A percentile compares a stretch with the other conserved stretches of the same genome.
phyloP scores from a whole-genome alignment of 441 rosid genomes.

The Gossypium gossypioides region DNA sequence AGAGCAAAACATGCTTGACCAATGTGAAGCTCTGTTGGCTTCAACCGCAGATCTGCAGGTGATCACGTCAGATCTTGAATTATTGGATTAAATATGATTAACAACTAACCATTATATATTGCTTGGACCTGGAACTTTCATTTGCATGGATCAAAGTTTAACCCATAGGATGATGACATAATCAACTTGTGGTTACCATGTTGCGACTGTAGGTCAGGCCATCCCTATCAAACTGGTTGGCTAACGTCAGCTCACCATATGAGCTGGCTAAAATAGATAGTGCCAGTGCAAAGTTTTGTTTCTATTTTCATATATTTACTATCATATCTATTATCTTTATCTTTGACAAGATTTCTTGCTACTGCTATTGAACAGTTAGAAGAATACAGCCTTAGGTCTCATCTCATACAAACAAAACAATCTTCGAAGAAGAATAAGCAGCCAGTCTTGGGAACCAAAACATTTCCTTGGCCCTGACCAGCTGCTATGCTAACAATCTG shows the following conservation, averaged over 20 bases:
- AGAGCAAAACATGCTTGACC: slow-evolving; percentile 43
- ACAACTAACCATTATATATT: background rate
- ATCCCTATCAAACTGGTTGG: slow-evolving; percentile 5
- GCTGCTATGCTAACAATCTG: slow-evolving; percentile 24
- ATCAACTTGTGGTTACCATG: background rate
- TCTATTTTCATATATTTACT: background rate
- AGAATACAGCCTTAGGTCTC: slow-evolving; percentile 61
- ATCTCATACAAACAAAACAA: slow-evolving; percentile 51
- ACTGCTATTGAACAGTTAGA: slow-evolving; percentile 37
- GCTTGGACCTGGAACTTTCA: background rate
- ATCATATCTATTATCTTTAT: background rate
- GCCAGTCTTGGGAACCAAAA: slow-evolving; percentile 14
- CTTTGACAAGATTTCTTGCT: slow-evolving; percentile 1
- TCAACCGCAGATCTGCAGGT: slow-evolving; percentile 60
- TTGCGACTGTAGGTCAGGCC: background rate
- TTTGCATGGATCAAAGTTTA: background rate
- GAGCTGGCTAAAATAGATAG: background rate
- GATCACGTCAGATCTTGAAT: slow-evolving; percentile 11
- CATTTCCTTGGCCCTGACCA: slow-evolving; percentile 18
- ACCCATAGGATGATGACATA: background rate
- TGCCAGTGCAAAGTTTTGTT: background rate
- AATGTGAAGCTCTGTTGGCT: slow-evolving; percentile 46
- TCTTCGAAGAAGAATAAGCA: slow-evolving; percentile 22
- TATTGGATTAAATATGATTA: background rate
- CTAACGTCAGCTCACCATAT: background rate